Evolutionary conservation across 768 basidiomycete species (phyloP), one percentile per base, ranked within the genome.

Genomic region (Boletus edulis): DNA sequence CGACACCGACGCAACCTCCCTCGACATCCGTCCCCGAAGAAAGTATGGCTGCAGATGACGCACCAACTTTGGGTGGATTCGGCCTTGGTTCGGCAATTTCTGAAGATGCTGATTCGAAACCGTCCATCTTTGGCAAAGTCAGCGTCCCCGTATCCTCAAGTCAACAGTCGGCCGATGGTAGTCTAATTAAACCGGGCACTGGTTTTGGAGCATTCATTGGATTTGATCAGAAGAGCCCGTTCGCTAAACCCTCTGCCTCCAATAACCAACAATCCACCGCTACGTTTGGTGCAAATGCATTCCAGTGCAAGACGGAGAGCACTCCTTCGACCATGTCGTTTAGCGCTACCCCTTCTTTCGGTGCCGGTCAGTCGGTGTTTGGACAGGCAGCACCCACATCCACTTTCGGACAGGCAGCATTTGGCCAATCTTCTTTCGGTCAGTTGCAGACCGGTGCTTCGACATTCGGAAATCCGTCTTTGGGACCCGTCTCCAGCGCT

Each of bases 321-420:
- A 20, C 59, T 38, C 60, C 62, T 39, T 60, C 65, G 37, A 64
- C 55, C 39, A 46, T 63, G 22, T 59, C 62, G 29, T 63, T 70
- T 24, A 68, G 72, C 13, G 76, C 75, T 47, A 2, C 57, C 11
- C 55, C 71, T 22, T 59, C 64, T 2, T 78, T 76, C n/a, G 46
- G 60, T 46, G 37, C 46, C 2, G 72, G 68, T 3, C 73, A 72
- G 55, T 56, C 77, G 5, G 56, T 62, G 12, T 77, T 77, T 48
- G 65, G 69, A 15, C 69, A 74, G 52, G 15, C 24, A 13, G 11
- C 53, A 41, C 39, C 55, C 37, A 38, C 60, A 24, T 55, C 70
- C 37, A 54, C 60, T 7, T 79, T 77, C 56, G 77, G 75, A 2
- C 71, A 74, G 40, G 55, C 75, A 9, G 58, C 71, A 4, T 79